A percentile compares a stretch with the other conserved stretches of the same genome.
These are phyloP conservation scores for Penicillium antarcticum DNA, from an alignment of 495 filamentous ascomycete genomes.

Conservation along the genomic window DNA sequence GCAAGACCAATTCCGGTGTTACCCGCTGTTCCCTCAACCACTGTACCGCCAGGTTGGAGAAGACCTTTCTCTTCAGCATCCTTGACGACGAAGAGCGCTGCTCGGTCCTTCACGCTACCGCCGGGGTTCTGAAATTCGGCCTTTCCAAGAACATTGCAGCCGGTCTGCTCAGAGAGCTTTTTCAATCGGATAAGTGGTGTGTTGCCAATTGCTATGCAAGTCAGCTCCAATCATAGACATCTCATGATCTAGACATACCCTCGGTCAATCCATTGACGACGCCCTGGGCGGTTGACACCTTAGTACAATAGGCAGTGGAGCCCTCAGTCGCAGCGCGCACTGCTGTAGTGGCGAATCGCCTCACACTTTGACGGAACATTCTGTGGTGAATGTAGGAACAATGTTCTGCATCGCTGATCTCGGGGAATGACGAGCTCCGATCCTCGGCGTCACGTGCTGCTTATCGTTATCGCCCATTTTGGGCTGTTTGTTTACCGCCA, in stretches of 20 bases:
- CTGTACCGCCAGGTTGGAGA: conserved; percentile 80
- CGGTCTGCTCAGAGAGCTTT: conserved; percentile 82
- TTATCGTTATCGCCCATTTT: conserved; percentile 39
- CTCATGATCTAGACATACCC: conserved; percentile 52
- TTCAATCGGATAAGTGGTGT: conserved; percentile 92
- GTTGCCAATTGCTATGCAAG: conserved; percentile 82
- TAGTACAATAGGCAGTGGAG: conserved; percentile 56
- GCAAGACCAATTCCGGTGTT: conserved; percentile 98
- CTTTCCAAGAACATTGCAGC: conserved; percentile 92
- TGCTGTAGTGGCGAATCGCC: conserved; percentile 55
- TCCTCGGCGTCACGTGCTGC: conserved; percentile 22
- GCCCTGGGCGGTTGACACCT: conserved; percentile 80
- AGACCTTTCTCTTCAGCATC: conserved; percentile 88
- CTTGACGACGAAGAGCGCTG: conserved; percentile 88
- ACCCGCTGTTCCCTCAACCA: conserved; percentile 94
- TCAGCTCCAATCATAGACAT: not conserved
- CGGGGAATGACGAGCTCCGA: conserved; percentile 15
- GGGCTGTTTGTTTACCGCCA: conserved; percentile 50
- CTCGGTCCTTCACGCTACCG: conserved; percentile 94
- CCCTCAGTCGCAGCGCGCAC: conserved; percentile 48
- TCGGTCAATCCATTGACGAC: conserved; percentile 78
- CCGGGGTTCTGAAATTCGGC: conserved; percentile 99
- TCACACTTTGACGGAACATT: conserved; percentile 58
- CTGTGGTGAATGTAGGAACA: conserved; percentile 13
- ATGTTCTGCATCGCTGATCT: not conserved